Conservation (phyloP, 2,329 filamentous ascomycete genomes). For the Neonectria neomacrospora region DNA sequence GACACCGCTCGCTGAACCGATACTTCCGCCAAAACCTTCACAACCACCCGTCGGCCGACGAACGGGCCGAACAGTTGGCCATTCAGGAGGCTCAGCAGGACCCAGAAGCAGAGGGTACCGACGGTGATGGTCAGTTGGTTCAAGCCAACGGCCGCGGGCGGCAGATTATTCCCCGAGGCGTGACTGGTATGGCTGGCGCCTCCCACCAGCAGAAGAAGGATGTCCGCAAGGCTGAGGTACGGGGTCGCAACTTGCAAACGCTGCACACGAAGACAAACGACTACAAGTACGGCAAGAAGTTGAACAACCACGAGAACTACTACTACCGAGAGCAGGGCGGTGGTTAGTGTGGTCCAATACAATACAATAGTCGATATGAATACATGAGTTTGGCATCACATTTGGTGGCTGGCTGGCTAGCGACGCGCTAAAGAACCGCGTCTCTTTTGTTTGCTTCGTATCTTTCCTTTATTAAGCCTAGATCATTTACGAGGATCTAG, state of each 20-base stretch:
- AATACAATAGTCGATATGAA: background rate
- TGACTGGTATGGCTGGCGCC: conserved; percentile 82
- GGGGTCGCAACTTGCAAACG: conserved; percentile 73
- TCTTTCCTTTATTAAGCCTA: background rate
- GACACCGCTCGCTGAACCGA: conserved; percentile 85
- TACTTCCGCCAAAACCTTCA: conserved; percentile 95
- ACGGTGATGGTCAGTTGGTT: conserved; percentile 49
- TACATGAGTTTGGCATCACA: conserved; percentile 3
- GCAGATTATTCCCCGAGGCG: conserved; percentile 72
- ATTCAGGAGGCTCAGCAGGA: conserved; percentile 58
- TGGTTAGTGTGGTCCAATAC: conserved; percentile 48
- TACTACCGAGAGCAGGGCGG: conserved; percentile 62
- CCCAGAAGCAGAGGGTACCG: conserved; percentile 50
- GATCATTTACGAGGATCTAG: background rate
- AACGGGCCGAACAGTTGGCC: conserved; percentile 75
- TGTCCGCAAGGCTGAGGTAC: conserved; percentile 73
- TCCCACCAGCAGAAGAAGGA: conserved; percentile 79
- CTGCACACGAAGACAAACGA: conserved; percentile 71
- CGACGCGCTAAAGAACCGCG: background rate
- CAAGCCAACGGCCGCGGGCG: conserved; percentile 58
- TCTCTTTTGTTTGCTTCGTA: background rate
- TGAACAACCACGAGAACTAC: conserved; percentile 77
- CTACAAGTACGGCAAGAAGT: conserved; percentile 76
- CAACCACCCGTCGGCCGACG: conserved; percentile 81
- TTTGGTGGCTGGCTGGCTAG: background rate